Evolutionary conservation across 2,329 filamentous ascomycete species (phyloP), one percentile per base, ranked within the genome.

Genomic region (Periglandula ipomoeae): DNA sequence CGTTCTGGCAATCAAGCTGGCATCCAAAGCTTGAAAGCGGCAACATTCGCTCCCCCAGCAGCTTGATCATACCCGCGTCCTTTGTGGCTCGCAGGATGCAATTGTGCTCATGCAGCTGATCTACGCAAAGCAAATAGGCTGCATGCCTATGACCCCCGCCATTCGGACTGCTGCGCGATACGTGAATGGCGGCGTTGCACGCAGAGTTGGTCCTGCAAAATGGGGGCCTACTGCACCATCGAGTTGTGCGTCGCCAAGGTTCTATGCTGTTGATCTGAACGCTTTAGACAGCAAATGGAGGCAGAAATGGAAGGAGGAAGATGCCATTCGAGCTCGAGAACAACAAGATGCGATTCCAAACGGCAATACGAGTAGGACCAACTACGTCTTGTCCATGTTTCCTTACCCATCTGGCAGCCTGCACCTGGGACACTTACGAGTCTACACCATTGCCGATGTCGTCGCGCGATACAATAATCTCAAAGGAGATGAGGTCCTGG

Each of bases 371-470:
- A 30, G 13, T 10, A 49, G 44, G 26, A 45, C 22, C 8, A 49
- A 73, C 65, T 95, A 91, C 63, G 80, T 95, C 53, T 73, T 95
- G 47, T 84, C 89, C 55, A 95, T 95, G 89, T 95, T 95, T 61
- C 89, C 89, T 0, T 95, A 95, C 63, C 89, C 89, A 1, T 95
- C 89, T 0, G 89, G 89, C 26, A 83, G 82, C 26, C 75, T 95
- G 24, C 89, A 95, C 64, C 81, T 95, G 52, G 89, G 89, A 13
- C 89, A 95, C 64, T 71, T 95, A 35, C 82, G 89, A 42, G 88
- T 94, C 44, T 95, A 95, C 70, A 88, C 89, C 34, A 93, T 95
- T 55, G 88, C 89, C 52, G 89, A 95, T 69, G 85, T 90, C 9
- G 70, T 95, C 46, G 82, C 88, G 13, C 79, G 89, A 47, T 94